Conservation (phyloP, 768 basidiomycete genomes). For the Podaxis rugospora region DNA sequence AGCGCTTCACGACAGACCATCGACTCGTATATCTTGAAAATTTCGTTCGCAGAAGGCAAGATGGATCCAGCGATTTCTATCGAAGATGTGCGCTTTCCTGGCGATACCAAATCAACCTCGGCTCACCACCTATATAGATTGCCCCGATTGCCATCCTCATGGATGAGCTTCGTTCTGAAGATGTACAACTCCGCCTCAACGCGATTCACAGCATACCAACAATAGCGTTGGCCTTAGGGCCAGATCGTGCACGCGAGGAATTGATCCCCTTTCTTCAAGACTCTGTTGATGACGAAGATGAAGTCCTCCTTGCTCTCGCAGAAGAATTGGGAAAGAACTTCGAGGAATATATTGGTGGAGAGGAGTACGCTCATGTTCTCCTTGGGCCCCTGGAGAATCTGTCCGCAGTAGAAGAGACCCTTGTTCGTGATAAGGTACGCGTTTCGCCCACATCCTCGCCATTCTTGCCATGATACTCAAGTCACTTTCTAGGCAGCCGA, state of each 20-base stretch:
- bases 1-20: not conserved
- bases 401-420: conserved; percentile 94
- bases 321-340: conserved; percentile 93
- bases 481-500: conserved; percentile 72
- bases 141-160: conserved; percentile 95
- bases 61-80: conserved; percentile 66
- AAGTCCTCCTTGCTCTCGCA: conserved; percentile 91
- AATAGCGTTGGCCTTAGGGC: conserved; percentile 93
- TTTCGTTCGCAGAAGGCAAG: conserved; percentile 2
- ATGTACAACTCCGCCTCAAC: conserved; percentile 92
- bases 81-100: conserved; percentile 58
- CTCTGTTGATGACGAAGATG: conserved; percentile 99
- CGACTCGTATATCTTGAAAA: conserved; percentile 17
- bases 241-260: conserved; percentile 92
- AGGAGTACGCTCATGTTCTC: conserved; percentile 79
- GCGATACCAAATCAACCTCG: conserved; percentile 19
- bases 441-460: conserved; percentile 10
- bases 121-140: conserved; percentile 44
- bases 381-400: conserved; percentile 93
- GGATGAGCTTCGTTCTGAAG: conserved; percentile 97
- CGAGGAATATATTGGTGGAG: conserved; percentile 92
- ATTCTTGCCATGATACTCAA: conserved; percentile 12
- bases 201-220: conserved; percentile 97
- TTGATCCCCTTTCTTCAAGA: conserved; percentile 97
- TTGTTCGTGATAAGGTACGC: conserved; percentile 93